A percentile compares a stretch with the other conserved stretches of the same genome.
These are phyloP conservation scores for Verticillium longisporum DNA, from an alignment of 2,329 filamentous ascomycete species.

Conservation along the genomic window DNA sequence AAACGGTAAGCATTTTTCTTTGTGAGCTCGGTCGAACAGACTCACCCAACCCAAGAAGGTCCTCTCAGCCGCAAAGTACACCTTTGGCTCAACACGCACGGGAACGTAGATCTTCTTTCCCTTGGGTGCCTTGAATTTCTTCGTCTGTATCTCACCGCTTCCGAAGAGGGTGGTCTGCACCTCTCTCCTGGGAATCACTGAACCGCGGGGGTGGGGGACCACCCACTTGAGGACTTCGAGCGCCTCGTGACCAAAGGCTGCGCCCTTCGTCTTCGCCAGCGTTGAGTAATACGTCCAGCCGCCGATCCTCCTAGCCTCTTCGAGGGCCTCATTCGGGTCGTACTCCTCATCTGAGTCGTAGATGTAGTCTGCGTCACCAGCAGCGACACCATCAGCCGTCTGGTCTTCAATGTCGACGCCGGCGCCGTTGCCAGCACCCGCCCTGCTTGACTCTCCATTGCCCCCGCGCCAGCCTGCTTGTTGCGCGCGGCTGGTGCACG, in stretches of 20 bases:
- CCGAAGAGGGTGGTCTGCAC: constrained; percentile 47
- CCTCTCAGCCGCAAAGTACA: constrained; percentile 92
- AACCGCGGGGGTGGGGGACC: constrained; percentile 47
- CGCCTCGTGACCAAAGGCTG: constrained; percentile 32
- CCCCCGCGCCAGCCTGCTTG: not conserved
- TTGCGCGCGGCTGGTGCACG: not conserved
- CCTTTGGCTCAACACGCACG: constrained; percentile 92
- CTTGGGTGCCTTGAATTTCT: constrained; percentile 64
- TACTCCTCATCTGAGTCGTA: constrained; percentile 90
- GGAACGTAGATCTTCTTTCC: constrained; percentile 94
- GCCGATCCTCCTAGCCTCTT: constrained; percentile 70
- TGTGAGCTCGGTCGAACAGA: constrained; percentile 9
- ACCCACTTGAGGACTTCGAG: constrained; percentile 40
- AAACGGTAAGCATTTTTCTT: constrained; percentile 13
- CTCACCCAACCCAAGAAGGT: constrained; percentile 91
- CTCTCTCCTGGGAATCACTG: constrained; percentile 51
- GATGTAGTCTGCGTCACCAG: constrained; percentile 59
- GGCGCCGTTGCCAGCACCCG: constrained; percentile 17
- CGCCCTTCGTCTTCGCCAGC: constrained; percentile 41
- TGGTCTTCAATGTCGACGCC: constrained; percentile 73
- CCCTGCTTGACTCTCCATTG: not conserved
- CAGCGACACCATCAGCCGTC: constrained; percentile 53
- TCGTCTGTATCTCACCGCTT: constrained; percentile 45
- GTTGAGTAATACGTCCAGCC: constrained; percentile 68
- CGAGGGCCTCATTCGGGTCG: constrained; percentile 65